phyloP scores from a whole-genome alignment of 805 yeast species.

The Barnettozyma botsteinii region DNA sequence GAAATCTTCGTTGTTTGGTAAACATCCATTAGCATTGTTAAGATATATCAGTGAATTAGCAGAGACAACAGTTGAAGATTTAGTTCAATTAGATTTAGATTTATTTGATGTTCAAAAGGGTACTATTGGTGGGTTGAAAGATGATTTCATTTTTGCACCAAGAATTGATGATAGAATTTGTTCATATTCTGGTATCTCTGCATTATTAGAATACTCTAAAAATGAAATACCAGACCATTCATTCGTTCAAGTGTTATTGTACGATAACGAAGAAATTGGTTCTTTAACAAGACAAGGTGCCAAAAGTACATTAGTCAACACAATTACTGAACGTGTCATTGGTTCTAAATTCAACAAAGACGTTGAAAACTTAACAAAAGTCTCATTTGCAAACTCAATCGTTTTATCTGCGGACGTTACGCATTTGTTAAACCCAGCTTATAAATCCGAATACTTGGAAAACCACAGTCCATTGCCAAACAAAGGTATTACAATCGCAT shows the following conservation, averaged over 20 bases:
- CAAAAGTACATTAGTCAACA: constrained; percentile 66
- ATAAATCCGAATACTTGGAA: constrained; percentile 60
- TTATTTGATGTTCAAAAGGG: constrained; percentile 80
- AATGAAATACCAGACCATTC: constrained; percentile 30
- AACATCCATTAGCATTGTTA: constrained; percentile 61
- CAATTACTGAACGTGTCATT: constrained; percentile 53
- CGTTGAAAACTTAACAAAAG: constrained; percentile 26
- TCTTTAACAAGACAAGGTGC: constrained; percentile 79
- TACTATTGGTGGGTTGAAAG: constrained; percentile 65
- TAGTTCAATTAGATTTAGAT: constrained; percentile 70
- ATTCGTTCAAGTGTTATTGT: constrained; percentile 58
- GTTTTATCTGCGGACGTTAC: constrained; percentile 80
- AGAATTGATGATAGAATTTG: constrained; percentile 83
- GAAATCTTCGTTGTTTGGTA: constrained; percentile 58
- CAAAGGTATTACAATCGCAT: constrained; percentile 62
- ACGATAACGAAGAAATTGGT: constrained; percentile 82
- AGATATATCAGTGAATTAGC: constrained; percentile 64
- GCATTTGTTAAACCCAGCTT: constrained; percentile 80
- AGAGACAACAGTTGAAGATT: constrained; percentile 50
- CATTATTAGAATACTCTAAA: constrained; percentile 45
- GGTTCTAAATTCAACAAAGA: constrained; percentile 17
- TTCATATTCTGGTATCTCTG: constrained; percentile 63
- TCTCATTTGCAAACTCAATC: constrained; percentile 67
- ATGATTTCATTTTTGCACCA: constrained; percentile 76
- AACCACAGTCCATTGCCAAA: constrained; percentile 78